Percentiles rank a stretch among this genome's conserved stretches.
phyloP scores from a whole-genome alignment of 2,329 filamentous ascomycete species.

The Neurospora crassa region DNA sequence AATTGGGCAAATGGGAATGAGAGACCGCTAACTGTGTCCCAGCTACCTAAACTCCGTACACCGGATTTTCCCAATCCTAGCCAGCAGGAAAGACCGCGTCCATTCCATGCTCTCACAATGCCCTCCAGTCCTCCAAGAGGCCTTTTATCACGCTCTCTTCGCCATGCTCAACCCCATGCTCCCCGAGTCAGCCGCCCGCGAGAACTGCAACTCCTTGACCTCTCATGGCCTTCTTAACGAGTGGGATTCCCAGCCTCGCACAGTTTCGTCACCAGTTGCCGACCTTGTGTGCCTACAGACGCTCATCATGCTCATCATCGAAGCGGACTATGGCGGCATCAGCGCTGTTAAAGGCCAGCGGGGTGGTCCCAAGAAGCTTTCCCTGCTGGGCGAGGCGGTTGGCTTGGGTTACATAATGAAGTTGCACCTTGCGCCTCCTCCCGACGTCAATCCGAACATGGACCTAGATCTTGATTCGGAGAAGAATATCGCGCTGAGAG shows the following conservation, averaged over 20 bases:
- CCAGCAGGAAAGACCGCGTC: constrained; percentile 45
- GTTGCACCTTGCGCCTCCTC: constrained; percentile 36
- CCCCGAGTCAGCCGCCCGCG: constrained; percentile 24
- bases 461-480: constrained; percentile 49
- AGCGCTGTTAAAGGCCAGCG: constrained; percentile 29
- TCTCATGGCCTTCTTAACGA: constrained; percentile 39
- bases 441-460: constrained; percentile 28
- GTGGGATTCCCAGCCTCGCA: constrained; percentile 36
- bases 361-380: constrained; percentile 38
- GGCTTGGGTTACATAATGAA: constrained; percentile 57
- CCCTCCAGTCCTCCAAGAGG: constrained; percentile 47
- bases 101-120: constrained; percentile 47
- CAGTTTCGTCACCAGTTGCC: constrained; percentile 22
- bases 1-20: no score
- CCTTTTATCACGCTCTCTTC: constrained; percentile 55
- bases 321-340: constrained; percentile 48
- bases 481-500: constrained; percentile 50
- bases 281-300: constrained; percentile 56
- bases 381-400: constrained; percentile 55
- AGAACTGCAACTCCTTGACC: constrained; percentile 31
- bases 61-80: constrained; percentile 56
- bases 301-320: constrained; percentile 55
- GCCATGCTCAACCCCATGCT: constrained; percentile 46
- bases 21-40: not conserved
- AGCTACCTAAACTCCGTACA: constrained; percentile 59